Evolutionary conservation across 1,284 basidiomycete genomes (phyloP), one percentile per base, ranked within the genome.

Genomic region (Hypsizygus ulmarius): DNA sequence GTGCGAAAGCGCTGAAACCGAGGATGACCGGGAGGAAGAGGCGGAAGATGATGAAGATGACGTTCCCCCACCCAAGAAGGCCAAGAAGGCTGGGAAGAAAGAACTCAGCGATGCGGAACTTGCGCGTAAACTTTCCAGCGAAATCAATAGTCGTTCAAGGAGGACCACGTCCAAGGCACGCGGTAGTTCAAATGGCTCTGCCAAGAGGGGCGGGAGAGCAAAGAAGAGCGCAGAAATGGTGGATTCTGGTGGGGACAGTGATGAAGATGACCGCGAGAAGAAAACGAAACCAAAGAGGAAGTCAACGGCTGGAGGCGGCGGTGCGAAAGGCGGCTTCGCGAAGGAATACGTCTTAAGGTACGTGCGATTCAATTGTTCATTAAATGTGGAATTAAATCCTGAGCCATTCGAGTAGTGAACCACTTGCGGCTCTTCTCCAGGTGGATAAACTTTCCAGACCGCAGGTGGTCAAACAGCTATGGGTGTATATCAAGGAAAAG

Each of bases 381-480:
- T 21, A 14, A 21, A 27, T 19, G 25, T 19, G 11, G 34, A 33
- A 29, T 33, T 12, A 49, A 3, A 38, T 21, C 3, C 29, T 16
- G 29, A 41, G 34, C 39, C n/a, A 43, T 37, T 46, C 50, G 53
- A 43, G 30, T 56, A 90, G 87, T 57, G 79, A 71, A 53, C 82
- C 86, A 27, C 64, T 90, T 39, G 78, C 84, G 5, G 72, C 75
- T 25, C 67, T 90, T 28, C 65, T 88, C 16, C 67, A 74, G 29
- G 66, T 71, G 18, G 76, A 80, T 34, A 80, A 79, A 65, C 72
- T 90, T 50, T 88, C 90, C 15, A 84, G 92, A 21, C 89, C 89
- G n/a, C 90, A 91, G 60, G 87, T 91, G 28, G 91, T 93, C 40
- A 94, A 93, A 65, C 81, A 83, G 51, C 68, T 94, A 3, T 94